These are phyloP conservation scores for Aspergillus floridensis DNA, from an alignment of 2,329 filamentous ascomycete species.

Conservation along the genomic window DNA sequence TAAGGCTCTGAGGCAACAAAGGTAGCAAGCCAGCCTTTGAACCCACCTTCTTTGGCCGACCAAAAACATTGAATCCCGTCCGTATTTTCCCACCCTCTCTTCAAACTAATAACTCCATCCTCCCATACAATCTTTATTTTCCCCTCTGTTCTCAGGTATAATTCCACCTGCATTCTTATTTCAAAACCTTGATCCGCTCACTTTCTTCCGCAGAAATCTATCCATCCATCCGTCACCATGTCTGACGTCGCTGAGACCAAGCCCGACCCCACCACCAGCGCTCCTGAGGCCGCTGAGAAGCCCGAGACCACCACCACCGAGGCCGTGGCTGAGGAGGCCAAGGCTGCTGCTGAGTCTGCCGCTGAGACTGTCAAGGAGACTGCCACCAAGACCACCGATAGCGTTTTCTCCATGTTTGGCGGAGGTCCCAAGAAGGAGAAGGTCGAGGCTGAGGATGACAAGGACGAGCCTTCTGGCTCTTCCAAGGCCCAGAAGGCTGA, in stretches of 20 bases:
- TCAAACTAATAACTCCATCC: conserved; percentile 9
- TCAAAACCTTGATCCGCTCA: conserved; percentile 1
- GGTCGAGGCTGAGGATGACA: conserved; percentile 70
- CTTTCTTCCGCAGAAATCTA: conserved; percentile 9
- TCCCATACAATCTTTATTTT: conserved; percentile 8
- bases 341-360: conserved; percentile 30
- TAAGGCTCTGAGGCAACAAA: conserved; percentile 15
- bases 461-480: conserved; percentile 83
- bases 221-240: conserved; percentile 32
- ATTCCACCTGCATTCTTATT: neutral
- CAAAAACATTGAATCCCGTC: conserved; percentile 20
- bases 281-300: conserved; percentile 33
- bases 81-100: conserved; percentile 22
- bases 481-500: conserved; percentile 73
- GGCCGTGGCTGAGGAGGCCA: conserved; percentile 30
- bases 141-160: conserved; percentile 12
- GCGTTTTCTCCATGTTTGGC: conserved; percentile 97
- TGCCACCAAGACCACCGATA: conserved; percentile 47
- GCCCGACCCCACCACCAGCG: conserved; percentile 43
- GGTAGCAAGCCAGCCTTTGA: conserved; percentile 6
- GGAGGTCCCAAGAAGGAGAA: conserved; percentile 96
- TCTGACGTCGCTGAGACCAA: conserved; percentile 45
- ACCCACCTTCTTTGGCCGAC: conserved; percentile 20
- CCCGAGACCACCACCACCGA: conserved; percentile 33
- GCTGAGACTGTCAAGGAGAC: conserved; percentile 38